Conservation (phyloP, 352 stramenopile genomes). For the Globisporangium radiosum region DNA sequence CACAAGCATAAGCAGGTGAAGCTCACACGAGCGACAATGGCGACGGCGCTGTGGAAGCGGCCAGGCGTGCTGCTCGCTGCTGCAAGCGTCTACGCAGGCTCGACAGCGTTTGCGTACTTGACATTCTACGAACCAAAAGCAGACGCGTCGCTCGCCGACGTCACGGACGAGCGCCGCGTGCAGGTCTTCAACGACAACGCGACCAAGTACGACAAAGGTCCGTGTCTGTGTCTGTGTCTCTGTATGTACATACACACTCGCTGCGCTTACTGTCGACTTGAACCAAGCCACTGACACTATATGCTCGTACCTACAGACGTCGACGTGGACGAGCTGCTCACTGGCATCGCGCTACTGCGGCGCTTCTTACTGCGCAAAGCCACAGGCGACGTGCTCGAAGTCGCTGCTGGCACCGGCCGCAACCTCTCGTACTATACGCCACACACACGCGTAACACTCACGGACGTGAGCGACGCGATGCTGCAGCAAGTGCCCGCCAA, state of each 20-base stretch:
- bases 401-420: conserved; percentile 92
- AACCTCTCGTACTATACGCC: conserved; percentile 89
- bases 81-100: conserved; percentile 47
- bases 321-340: conserved; percentile 70
- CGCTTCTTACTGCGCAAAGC: conserved; percentile 72
- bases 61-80: conserved; percentile 50
- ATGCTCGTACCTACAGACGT: conserved; percentile 37
- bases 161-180: conserved; percentile 47
- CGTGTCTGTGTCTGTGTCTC: neutral
- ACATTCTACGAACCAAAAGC: conserved; percentile 65
- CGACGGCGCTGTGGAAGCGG: conserved; percentile 28
- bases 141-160: conserved; percentile 12
- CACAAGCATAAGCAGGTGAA: neutral
- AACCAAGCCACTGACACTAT: neutral
- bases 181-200: conserved; percentile 71
- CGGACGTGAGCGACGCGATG: conserved; percentile 73
- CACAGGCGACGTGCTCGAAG: conserved; percentile 84
- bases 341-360: conserved; percentile 74
- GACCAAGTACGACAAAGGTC: conserved; percentile 62
- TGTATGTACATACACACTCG: neutral
- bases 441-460: conserved; percentile 42
- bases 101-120: conserved; percentile 54
- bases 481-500: conserved; percentile 41
- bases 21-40: conserved; percentile 9
- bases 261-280: too few relatives aligned